Percentiles rank a stretch among this genome's conserved stretches.
Conservation (phyloP, 345 rosid genomes). For the Euphorbia tirucalli region DNA sequence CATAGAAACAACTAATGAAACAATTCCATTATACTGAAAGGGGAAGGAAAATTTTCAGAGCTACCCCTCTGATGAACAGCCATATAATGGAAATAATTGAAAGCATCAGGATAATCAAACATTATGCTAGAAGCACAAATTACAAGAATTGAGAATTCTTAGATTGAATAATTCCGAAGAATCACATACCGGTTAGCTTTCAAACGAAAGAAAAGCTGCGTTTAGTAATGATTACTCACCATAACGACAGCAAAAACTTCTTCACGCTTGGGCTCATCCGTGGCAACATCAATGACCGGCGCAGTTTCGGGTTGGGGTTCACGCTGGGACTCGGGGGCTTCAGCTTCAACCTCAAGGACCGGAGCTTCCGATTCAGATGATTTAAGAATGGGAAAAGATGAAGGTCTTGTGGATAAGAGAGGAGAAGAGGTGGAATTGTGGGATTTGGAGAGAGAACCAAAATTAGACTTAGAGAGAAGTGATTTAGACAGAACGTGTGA, state of each 20-base stretch:
- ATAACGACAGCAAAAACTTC: constrained; percentile 93
- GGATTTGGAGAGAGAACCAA: constrained; percentile 16
- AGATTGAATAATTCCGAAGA: too few relatives aligned
- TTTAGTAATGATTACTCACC: constrained; percentile 41
- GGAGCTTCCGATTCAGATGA: constrained; percentile 48
- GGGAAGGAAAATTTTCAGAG: too few relatives aligned
- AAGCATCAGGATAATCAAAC: too few relatives aligned
- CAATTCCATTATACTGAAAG: too few relatives aligned
- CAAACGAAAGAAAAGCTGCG: too few relatives aligned
- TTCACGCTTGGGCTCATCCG: constrained; percentile 72
- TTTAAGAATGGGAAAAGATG: constrained; percentile 37
- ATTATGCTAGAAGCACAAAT: too few relatives aligned
- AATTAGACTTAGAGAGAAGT: constrained; percentile 28
- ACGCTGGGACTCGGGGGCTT: constrained; percentile 25
- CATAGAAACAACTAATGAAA: too few relatives aligned
- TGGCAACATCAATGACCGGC: constrained; percentile 25
- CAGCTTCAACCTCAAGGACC: constrained; percentile 43
- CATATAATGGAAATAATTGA: too few relatives aligned
- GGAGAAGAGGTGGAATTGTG: constrained; percentile 6
- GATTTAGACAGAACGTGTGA: constrained; percentile 9
- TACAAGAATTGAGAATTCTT: too few relatives aligned
- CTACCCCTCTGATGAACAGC: too few relatives aligned
- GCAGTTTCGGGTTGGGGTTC: constrained; percentile 13
- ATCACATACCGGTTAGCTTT: too few relatives aligned
- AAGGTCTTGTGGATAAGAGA: constrained; percentile 25